Conservation (phyloP, 2,329 filamentous ascomycete genomes). For the Colletotrichum sp. region DNA sequence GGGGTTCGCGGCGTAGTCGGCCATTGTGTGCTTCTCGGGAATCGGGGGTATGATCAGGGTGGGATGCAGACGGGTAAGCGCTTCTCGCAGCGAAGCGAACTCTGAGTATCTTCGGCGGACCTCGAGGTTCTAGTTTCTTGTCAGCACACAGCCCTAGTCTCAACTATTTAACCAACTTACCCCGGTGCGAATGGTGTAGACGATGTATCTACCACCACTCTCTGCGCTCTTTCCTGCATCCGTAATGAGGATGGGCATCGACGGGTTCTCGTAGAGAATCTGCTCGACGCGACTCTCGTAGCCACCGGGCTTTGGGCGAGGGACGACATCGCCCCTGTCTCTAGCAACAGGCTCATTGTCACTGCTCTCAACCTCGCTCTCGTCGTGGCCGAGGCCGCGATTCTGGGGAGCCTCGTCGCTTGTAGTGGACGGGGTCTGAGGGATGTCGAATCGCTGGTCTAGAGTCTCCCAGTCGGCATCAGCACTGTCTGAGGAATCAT, state of each 20-base stretch:
- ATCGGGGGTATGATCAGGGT: constrained; percentile 96
- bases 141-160: neutral
- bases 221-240: constrained; percentile 96
- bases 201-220: constrained; percentile 90
- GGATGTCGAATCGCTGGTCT: constrained; percentile 67
- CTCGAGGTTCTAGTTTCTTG: constrained; percentile 77
- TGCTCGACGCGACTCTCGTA: constrained; percentile 98
- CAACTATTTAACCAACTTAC: constrained; percentile 55
- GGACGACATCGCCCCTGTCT: constrained; percentile 46
- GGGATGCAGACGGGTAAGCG: constrained; percentile 89
- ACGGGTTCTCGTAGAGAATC: constrained; percentile 93
- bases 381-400: constrained; percentile 35
- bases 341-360: constrained; percentile 47
- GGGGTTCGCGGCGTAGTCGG: constrained; percentile 96
- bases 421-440: constrained; percentile 74
- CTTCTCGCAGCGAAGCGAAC: constrained; percentile 88
- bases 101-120: constrained; percentile 96
- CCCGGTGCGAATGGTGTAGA: constrained; percentile 95
- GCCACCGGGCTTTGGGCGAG: constrained; percentile 78
- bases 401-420: constrained; percentile 68
- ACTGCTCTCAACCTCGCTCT: constrained; percentile 51
- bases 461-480: constrained; percentile 48
- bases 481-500: constrained; percentile 41
- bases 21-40: constrained; percentile 98
- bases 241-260: constrained; percentile 88